Base-by-base conservation (phyloP, 306 rosid genomes). In the Sechiopsis laciniata region DNA sequence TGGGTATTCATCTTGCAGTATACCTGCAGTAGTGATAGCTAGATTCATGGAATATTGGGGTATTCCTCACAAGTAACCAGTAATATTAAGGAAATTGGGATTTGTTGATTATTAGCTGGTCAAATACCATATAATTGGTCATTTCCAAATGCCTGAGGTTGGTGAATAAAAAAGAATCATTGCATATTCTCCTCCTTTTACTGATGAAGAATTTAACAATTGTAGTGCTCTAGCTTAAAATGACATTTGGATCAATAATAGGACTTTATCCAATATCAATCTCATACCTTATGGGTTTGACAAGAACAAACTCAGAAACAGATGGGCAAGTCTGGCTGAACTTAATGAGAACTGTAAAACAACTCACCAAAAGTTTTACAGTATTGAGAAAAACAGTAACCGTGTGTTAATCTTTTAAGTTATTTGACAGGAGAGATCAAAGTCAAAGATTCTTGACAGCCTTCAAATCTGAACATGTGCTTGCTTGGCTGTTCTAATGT, bases 381-480 rank as follows among this genome's bases (percentile, higher is more conserved):
- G 46, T 61, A 29, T 14, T 61, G 68, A 29, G 20, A 15, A 7
- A 2, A 29, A 14, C 6, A 16, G 16, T 65, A 65, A 37, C 24
- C 19, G 29, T 11, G 32, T 42, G 32, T 37, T 42, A 40, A 65
- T 40, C 15, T 42, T 61, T 29, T 0, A 29, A 61, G 67, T 14
- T 26, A 29, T 24, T 12, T n/a, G 16, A 37, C 52, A 64, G 26
- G 12, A 67, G 55, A 67, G 55, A 37, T 67, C 55, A 12, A 46
- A 45, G 52, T 67, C 72, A 45, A 45, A 67, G 72, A 67, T 67
- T 67, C 55, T 53, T 17, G 71, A 64, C 71, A 64, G 26, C 52
- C 26, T 1, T 64, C 53, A 51, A 67, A 10, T n/a, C 16, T 45
- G 20, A 14, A 48, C 35, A 50, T 21, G 54, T 69, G 57, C 58